Evolutionary conservation across 2,329 filamentous ascomycete genomes (phyloP).

Genomic region (Geoglossum cookeanum): DNA sequence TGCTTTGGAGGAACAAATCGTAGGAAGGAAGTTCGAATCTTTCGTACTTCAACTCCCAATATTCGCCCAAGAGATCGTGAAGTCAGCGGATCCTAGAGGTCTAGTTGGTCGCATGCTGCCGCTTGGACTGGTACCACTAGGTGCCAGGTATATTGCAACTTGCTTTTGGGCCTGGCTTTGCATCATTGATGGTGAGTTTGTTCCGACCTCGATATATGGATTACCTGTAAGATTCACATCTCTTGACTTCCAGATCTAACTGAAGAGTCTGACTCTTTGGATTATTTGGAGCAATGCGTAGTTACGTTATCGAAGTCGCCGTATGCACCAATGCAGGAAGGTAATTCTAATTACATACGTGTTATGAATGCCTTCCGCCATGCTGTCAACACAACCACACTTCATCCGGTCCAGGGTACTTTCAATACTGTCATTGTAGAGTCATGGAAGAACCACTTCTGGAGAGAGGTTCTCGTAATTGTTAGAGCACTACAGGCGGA

Average conservation of each 20-base stretch:
- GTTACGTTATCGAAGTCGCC: neutral
- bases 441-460: constrained; percentile 7
- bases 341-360: neutral
- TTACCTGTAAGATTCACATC: neutral
- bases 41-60: neutral
- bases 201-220: neutral
- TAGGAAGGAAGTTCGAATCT: neutral
- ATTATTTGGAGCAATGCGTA: neutral
- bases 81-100: neutral
- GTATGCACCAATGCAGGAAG: neutral
- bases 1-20: neutral
- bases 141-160: neutral
- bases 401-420: neutral
- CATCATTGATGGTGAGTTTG: constrained; percentile 1
- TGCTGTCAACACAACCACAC: constrained; percentile 1
- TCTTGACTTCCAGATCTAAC: neutral
- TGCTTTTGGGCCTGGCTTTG: constrained; percentile 3
- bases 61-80: constrained; percentile 1
- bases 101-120: constrained; percentile 1
- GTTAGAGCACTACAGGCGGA: constrained; percentile 7
- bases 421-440: neutral
- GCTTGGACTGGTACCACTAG: neutral
- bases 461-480: constrained; percentile 6
- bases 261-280: neutral
- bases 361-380: constrained; percentile 5